phyloP scores from a whole-genome alignment of 345 rosid species.

The Sapria himalayana region DNA sequence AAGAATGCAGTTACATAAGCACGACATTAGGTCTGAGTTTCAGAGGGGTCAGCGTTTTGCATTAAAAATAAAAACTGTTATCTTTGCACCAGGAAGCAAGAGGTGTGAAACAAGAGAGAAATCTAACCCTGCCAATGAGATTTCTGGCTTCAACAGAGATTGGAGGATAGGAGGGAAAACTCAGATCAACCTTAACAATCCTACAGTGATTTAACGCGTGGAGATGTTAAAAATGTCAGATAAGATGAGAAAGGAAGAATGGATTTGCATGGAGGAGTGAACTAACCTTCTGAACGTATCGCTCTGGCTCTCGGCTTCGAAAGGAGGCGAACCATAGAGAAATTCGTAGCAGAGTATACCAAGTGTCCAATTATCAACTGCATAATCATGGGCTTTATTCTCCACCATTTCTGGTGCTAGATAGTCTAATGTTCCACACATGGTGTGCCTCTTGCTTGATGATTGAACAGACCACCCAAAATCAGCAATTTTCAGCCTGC shows the following conservation, averaged over 20 bases:
- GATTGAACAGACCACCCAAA: slow-evolving; percentile 99
- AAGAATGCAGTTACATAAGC: too few relatives aligned
- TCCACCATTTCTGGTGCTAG: slow-evolving; percentile 97
- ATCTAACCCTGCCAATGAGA: slow-evolving; percentile 40
- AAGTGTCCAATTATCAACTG: slow-evolving; percentile 93
- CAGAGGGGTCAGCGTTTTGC: not conserved
- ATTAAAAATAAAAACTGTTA: not conserved
- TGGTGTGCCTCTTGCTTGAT: slow-evolving; percentile 61
- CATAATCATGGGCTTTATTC: slow-evolving; percentile 65
- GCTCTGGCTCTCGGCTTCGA: slow-evolving; percentile 66
- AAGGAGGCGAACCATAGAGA: slow-evolving; percentile 79
- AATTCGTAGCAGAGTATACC: slow-evolving; percentile 88
- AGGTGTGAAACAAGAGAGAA: not conserved
- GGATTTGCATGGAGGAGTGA: too few relatives aligned
- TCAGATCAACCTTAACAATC: slow-evolving; percentile 55
- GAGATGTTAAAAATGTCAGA: too few relatives aligned
- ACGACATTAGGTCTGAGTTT: not conserved
- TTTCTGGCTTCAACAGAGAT: slow-evolving; percentile 55
- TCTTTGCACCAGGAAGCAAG: not conserved
- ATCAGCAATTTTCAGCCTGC: slow-evolving; percentile 79
- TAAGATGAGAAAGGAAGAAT: too few relatives aligned
- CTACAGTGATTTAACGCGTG: too few relatives aligned
- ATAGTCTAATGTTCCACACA: slow-evolving; percentile 95
- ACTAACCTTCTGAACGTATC: slow-evolving; percentile 67
- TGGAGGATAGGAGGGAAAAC: slow-evolving; percentile 40